Evolutionary conservation across 1,139 yeast species (phyloP).

Genomic region (Yamadazyma pseudoaaseri): DNA sequence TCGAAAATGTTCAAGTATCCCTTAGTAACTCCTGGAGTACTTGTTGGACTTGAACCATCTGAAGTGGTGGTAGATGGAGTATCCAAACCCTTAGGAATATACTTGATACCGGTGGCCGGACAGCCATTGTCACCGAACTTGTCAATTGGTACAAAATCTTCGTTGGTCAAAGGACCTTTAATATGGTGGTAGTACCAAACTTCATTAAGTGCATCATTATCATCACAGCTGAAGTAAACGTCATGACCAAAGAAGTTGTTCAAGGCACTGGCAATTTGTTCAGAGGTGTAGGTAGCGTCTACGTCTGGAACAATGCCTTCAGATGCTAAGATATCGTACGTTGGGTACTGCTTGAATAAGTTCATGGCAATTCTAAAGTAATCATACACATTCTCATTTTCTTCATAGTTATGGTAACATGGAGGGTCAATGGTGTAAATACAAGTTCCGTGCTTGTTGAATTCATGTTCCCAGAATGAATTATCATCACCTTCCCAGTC

Average conservation of each 20-base stretch:
- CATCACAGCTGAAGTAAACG: conserved; percentile 67
- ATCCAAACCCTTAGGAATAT: conserved; percentile 79
- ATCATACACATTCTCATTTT: conserved; percentile 66
- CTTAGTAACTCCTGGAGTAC: conserved; percentile 29
- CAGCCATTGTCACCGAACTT: conserved; percentile 56
- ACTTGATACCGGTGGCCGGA: conserved; percentile 66
- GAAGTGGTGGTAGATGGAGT: background rate
- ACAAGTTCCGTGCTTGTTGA: conserved; percentile 93
- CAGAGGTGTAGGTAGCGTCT: conserved; percentile 57
- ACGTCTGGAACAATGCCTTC: conserved; percentile 72
- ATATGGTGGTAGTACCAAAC: conserved; percentile 87
- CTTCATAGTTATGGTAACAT: conserved; percentile 49
- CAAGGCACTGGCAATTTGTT: conserved; percentile 65
- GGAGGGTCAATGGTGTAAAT: conserved; percentile 70
- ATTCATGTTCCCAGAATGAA: conserved; percentile 85
- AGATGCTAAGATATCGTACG: conserved; percentile 60
- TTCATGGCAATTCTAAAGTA: conserved; percentile 66
- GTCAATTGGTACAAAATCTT: conserved; percentile 67
- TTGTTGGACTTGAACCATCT: conserved; percentile 14
- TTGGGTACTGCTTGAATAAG: conserved; percentile 63
- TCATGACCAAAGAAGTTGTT: conserved; percentile 54
- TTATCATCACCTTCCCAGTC: conserved; percentile 72
- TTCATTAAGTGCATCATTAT: conserved; percentile 67
- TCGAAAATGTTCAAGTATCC: conserved; percentile 52
- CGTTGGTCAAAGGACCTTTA: conserved; percentile 67